Evolutionary conservation across 495 filamentous ascomycete genomes (phyloP).

Genomic region (Trichoderma reesei): DNA sequence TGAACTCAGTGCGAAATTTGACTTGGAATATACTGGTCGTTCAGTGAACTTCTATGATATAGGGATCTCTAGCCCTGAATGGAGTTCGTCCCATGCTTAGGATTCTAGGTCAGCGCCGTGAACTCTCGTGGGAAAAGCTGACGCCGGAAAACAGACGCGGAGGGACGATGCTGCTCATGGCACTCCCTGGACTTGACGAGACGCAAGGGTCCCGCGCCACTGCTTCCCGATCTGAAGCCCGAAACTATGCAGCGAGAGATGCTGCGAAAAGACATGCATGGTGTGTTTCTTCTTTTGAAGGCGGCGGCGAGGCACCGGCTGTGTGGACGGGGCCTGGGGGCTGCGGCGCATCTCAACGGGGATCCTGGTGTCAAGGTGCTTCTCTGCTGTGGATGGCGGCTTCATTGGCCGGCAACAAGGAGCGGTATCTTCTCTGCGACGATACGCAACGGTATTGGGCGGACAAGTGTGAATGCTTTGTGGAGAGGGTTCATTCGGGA

Average conservation of each 20-base stretch:
- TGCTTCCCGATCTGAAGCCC: constrained; percentile 15
- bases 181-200: constrained; percentile 20
- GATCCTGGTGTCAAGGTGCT: constrained; percentile 21
- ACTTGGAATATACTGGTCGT: not conserved
- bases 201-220: constrained; percentile 3
- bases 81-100: constrained; percentile 17
- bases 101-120: constrained; percentile 15
- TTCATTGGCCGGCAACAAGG: constrained; percentile 14
- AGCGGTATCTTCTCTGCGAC: constrained; percentile 17
- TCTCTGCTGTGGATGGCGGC: constrained; percentile 21
- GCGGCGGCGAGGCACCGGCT: not conserved
- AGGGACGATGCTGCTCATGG: constrained; percentile 23
- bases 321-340: constrained; percentile 21
- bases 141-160: not conserved
- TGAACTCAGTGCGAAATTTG: not conserved
- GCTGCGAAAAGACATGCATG: constrained; percentile 15
- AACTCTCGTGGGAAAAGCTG: constrained; percentile 12
- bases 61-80: not conserved
- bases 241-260: constrained; percentile 16
- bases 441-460: not conserved
- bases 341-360: constrained; percentile 20
- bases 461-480: not conserved
- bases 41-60: no score
- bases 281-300: constrained; percentile 15
- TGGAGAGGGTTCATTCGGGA: not conserved